Base-by-base conservation (phyloP, 257 asterid species). In the Primulina tabacum region DNA sequence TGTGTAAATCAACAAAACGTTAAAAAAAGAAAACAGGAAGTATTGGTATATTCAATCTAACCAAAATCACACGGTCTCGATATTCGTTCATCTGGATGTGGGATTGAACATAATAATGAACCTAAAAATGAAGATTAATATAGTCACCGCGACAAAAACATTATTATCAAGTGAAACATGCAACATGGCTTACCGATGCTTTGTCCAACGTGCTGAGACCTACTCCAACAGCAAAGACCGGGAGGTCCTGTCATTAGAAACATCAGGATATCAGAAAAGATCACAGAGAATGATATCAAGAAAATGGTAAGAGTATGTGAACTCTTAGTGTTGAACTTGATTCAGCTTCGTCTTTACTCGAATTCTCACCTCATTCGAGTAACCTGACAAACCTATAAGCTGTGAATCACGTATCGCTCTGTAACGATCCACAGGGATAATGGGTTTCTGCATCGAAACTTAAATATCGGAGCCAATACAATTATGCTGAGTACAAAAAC, bases 71-170 rank as follows among this genome's bases (percentile, higher is more conserved):
- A 28, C 95, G 92, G 71, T 89, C 95, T 75, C 96, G 76, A 71
- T 87, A 89, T 77, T 89, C 96, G 47, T 89, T 89, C 64, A 89
- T 82, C 87, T 89, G 93, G 76, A 89, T 87, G 82, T 89, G 92
- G 74, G 96, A 89, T 60, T 89, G 95, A 33, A 82, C 84, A 70
- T 87, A 89, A 80, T 89, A 87, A 76, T 89, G 89, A 72, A 87
- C 87, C 96, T 89, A 79, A 64, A 59, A 67, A 34, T 30, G 71
- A 57, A 64, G 65, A 35, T 20, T 68, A 53, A 67, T 43, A 63
- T 4, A 14, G 74, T 74, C 67, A 70, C 33, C 50, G 64, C 64
- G 50, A 62, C 18, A 34, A 29, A 29, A 57, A 52, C 38, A 18
- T 4, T 28, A 16, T 63, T 34, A 63, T 35, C 30, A 34, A 24